Evolutionary conservation across 352 stramenopile species (phyloP).

Genomic region (Saprolegnia parasitica): DNA sequence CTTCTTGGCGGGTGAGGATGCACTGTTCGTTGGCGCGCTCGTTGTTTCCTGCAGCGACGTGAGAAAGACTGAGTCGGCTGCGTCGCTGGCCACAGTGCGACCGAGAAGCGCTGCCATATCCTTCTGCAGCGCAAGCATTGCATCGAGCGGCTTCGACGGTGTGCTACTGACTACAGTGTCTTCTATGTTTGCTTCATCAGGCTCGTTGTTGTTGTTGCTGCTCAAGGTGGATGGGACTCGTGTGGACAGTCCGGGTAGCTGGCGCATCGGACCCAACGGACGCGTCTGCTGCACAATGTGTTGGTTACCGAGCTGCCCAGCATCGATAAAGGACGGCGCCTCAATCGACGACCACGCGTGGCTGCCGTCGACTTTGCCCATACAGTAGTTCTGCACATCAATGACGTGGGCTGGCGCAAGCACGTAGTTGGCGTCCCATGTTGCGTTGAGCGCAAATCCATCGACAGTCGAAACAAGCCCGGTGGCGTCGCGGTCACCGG

Average conservation of each 20-base stretch:
- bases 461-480: conserved; percentile 35
- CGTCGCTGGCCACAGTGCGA: neutral
- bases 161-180: neutral
- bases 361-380: conserved; percentile 23
- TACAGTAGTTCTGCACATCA: conserved; percentile 53
- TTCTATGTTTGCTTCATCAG: neutral
- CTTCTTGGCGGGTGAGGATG: neutral
- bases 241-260: neutral
- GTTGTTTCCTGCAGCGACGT: neutral
- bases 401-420: conserved; percentile 46
- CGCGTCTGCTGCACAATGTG: conserved; percentile 1
- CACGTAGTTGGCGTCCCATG: conserved; percentile 68
- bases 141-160: neutral
- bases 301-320: neutral
- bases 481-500: neutral
- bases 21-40: neutral
- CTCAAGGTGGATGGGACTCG: neutral
- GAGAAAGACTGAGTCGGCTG: neutral
- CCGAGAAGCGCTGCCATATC: conserved; percentile 13
- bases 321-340: neutral
- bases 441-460: conserved; percentile 51
- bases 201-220: neutral
- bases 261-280: conserved; percentile 9
- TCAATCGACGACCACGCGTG: conserved; percentile 16
- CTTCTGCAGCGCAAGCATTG: conserved; percentile 6